phyloP scores from a whole-genome alignment of 441 rosid species.

The Populus tomentosa region DNA sequence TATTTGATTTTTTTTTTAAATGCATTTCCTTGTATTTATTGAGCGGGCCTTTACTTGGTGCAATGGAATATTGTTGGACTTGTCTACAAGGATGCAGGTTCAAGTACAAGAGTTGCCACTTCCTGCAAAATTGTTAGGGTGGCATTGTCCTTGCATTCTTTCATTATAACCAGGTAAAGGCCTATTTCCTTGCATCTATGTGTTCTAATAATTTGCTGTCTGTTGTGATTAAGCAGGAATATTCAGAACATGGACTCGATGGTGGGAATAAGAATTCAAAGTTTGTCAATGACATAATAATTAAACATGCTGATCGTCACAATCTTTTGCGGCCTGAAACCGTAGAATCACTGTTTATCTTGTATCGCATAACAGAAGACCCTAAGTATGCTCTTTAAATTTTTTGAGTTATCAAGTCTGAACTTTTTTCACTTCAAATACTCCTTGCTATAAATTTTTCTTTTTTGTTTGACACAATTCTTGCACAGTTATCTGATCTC shows the following conservation, averaged over 20 bases:
- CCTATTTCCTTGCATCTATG: slow-evolving; percentile 8
- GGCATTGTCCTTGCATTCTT: neutral
- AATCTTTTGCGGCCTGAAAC: slow-evolving; percentile 96
- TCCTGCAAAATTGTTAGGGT: neutral
- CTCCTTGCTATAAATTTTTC: neutral
- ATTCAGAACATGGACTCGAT: slow-evolving; percentile 71
- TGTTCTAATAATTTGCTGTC: slow-evolving; percentile 13
- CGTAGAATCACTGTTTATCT: slow-evolving; percentile 85
- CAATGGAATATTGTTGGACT: neutral
- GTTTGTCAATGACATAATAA: slow-evolving; percentile 78
- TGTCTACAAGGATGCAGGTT: neutral
- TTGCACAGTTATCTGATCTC: slow-evolving; percentile 11
- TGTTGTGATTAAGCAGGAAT: slow-evolving; percentile 52
- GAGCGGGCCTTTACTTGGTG: neutral
- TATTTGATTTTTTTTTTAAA: neutral
- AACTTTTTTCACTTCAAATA: neutral
- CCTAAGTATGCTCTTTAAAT: slow-evolving; percentile 49
- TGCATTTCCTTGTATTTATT: neutral
- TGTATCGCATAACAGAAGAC: slow-evolving; percentile 81
- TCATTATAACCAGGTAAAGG: neutral
- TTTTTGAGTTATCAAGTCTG: slow-evolving; percentile 9
- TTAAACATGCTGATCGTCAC: slow-evolving; percentile 81
- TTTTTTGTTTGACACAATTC: neutral
- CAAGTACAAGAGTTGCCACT: neutral
- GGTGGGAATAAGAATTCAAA: slow-evolving; percentile 86